phyloP scores from a whole-genome alignment of 2,329 filamentous ascomycete species.

The Periconia sp. region DNA sequence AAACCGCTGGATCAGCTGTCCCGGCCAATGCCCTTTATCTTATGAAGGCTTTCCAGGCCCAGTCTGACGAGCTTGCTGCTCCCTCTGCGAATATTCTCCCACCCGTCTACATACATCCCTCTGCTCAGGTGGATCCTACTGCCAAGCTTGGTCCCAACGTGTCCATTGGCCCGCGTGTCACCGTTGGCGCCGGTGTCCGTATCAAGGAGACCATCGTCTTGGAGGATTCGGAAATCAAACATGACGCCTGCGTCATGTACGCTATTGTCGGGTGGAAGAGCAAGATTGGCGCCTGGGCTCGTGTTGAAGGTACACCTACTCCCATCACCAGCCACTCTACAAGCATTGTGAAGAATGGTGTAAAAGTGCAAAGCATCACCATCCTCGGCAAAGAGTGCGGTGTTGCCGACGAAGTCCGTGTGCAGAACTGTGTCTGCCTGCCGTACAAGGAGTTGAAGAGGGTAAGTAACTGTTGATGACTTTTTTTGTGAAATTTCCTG shows the following conservation, averaged over 20 bases:
- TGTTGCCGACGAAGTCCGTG: conserved; percentile 89
- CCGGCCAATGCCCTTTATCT: conserved; percentile 96
- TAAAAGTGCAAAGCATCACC: conserved; percentile 98
- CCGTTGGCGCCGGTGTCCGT: conserved; percentile 82
- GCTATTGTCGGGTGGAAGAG: conserved; percentile 97
- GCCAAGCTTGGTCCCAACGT: conserved; percentile 98
- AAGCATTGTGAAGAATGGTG: conserved; percentile 93
- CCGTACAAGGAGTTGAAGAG: conserved; percentile 98
- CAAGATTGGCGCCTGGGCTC: conserved; percentile 94
- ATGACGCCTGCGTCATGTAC: conserved; percentile 93
- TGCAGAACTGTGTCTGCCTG: conserved; percentile 97
- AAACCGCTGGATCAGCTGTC: conserved; percentile 95
- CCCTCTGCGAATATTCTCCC: conserved; percentile 86
- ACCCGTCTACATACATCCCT: conserved; percentile 93
- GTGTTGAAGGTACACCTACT: conserved; percentile 92
- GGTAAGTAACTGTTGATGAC: conserved; percentile 56
- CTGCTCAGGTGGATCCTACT: conserved; percentile 85
- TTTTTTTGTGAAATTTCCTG: background rate
- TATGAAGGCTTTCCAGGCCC: conserved; percentile 85
- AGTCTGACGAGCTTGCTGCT: conserved; percentile 77
- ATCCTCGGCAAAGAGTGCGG: conserved; percentile 95
- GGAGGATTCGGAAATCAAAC: conserved; percentile 93
- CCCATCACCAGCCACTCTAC: conserved; percentile 86
- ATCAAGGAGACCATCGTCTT: conserved; percentile 96
- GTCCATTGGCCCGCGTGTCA: conserved; percentile 86